A percentile compares a stretch with the other conserved stretches of the same genome.
Evolutionary conservation across 108 stramenopile species (phyloP).

Genomic region (Epipyxis sp.): DNA sequence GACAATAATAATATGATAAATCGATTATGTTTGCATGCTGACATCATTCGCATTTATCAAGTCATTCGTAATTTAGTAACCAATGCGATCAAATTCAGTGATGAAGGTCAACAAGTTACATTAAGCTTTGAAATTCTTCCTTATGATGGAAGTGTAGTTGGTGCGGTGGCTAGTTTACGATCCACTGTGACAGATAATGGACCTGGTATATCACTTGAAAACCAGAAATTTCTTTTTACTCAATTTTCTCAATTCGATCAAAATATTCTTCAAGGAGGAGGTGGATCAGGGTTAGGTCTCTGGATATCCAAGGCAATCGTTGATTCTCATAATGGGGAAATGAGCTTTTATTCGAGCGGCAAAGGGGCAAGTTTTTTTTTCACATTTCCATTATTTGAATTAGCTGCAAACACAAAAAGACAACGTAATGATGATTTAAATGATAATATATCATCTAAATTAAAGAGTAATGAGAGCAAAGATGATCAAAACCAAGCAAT

Average conservation of each 20-base stretch:
- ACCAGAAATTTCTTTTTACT: constrained; percentile 53
- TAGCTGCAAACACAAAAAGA: not conserved
- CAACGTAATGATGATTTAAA: not conserved
- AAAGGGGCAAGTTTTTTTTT: constrained; percentile 8
- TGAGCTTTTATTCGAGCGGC: not conserved
- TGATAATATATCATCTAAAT: too few relatives aligned
- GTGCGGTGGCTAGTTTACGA: too few relatives aligned
- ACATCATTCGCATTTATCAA: too few relatives aligned
- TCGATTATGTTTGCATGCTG: too few relatives aligned
- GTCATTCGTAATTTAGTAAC: too few relatives aligned
- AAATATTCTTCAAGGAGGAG: constrained; percentile 61
- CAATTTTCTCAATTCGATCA: constrained; percentile 66
- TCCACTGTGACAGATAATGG: constrained; percentile 62
- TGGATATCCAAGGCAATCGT: constrained; percentile 64
- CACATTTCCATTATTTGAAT: not conserved
- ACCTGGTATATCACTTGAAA: constrained; percentile 56
- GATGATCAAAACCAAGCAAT: not conserved
- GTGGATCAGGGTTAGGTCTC: constrained; percentile 66
- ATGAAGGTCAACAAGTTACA: too few relatives aligned
- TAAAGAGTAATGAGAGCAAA: too few relatives aligned
- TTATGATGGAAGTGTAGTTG: too few relatives aligned
- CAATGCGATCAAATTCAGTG: too few relatives aligned
- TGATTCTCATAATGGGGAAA: constrained; percentile 55
- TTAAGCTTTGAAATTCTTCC: too few relatives aligned
- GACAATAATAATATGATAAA: too few relatives aligned